Percentiles rank a stretch among this genome's conserved stretches.
Evolutionary conservation across 768 basidiomycete species (phyloP).

Genomic region (Tylopilus cervinicoccineus): DNA sequence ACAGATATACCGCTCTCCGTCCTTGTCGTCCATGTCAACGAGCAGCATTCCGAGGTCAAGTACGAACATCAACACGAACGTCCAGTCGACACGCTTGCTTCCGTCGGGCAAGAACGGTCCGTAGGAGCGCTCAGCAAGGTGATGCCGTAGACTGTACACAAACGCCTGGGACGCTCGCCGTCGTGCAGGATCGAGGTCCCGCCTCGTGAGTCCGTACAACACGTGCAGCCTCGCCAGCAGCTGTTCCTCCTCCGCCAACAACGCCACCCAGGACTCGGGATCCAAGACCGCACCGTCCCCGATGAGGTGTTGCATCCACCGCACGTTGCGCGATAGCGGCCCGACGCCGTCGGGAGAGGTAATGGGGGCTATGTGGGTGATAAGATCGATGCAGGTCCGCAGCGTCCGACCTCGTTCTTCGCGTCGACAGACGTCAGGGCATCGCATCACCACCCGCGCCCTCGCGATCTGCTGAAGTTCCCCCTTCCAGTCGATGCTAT

Average conservation of each 20-base stretch:
- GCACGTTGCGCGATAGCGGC: conserved; percentile 46
- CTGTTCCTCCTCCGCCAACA: conserved; percentile 38
- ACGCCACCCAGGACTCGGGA: conserved; percentile 14
- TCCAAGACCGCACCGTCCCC: conserved; percentile 46
- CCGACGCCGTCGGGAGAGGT: conserved; percentile 19
- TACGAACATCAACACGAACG: conserved; percentile 51
- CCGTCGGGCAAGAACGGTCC: conserved; percentile 53
- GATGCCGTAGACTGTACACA: conserved; percentile 62
- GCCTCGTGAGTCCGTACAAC: conserved; percentile 50
- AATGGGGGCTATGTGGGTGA: conserved; percentile 39
- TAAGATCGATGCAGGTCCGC: conserved; percentile 48
- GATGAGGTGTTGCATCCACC: conserved; percentile 47
- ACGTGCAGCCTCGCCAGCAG: conserved; percentile 51
- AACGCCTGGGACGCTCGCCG: conserved; percentile 45
- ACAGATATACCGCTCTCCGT: conserved; percentile 32
- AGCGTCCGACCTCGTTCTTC: conserved; percentile 44
- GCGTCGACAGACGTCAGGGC: conserved; percentile 32
- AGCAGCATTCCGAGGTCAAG: conserved; percentile 55
- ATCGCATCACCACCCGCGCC: conserved; percentile 44
- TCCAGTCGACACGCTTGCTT: conserved; percentile 52
- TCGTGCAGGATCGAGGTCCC: conserved; percentile 33
- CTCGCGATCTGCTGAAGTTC: conserved; percentile 55
- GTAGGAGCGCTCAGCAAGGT: conserved; percentile 44
- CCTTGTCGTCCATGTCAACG: conserved; percentile 36
- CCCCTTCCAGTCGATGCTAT: conserved; percentile 46